Evolutionary conservation across 805 yeast genomes (phyloP).

Genomic region (Vanderwaltozyma polyspora): DNA sequence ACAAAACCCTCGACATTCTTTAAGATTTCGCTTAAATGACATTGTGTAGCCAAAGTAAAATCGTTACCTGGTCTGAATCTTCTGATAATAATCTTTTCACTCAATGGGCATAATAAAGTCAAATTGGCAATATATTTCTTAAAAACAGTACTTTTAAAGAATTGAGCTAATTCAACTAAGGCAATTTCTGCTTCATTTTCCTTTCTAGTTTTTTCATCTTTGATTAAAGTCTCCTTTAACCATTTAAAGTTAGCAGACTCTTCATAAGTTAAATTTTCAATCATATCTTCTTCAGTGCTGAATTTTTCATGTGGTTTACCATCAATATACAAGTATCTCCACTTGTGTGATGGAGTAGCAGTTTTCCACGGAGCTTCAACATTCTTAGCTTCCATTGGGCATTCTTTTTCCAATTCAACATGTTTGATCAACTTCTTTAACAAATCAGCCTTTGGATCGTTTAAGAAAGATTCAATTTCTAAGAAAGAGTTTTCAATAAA

Average conservation of each 20-base stretch:
- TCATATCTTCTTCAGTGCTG: constrained; percentile 20
- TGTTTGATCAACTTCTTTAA: constrained; percentile 40
- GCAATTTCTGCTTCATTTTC: constrained; percentile 23
- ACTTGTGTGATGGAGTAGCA: constrained; percentile 90
- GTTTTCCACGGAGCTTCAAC: constrained; percentile 72
- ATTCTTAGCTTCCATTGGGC: constrained; percentile 47
- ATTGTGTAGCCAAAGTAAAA: constrained; percentile 73
- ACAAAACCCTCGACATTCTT: constrained; percentile 21
- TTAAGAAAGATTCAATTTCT: constrained; percentile 54
- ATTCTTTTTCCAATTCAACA: constrained; percentile 48
- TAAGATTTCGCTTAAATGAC: constrained; percentile 32
- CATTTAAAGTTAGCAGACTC: constrained; percentile 47
- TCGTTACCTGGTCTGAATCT: constrained; percentile 93
- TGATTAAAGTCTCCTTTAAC: constrained; percentile 9
- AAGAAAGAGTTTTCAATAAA: constrained; percentile 63
- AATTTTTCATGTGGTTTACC: constrained; percentile 36
- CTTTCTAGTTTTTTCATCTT: constrained; percentile 12
- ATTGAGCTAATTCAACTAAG: constrained; percentile 42
- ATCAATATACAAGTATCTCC: constrained; percentile 73
- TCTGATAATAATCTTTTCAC: constrained; percentile 63
- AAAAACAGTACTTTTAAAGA: constrained; percentile 53
- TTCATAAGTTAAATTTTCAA: constrained; percentile 30
- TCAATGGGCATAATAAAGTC: constrained; percentile 50
- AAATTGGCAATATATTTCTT: constrained; percentile 55
- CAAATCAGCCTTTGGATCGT: constrained; percentile 37